Percentiles rank a stretch among this genome's conserved stretches.
phyloP scores from a whole-genome alignment of 108 stramenopile species.

The Tribonema minus region DNA sequence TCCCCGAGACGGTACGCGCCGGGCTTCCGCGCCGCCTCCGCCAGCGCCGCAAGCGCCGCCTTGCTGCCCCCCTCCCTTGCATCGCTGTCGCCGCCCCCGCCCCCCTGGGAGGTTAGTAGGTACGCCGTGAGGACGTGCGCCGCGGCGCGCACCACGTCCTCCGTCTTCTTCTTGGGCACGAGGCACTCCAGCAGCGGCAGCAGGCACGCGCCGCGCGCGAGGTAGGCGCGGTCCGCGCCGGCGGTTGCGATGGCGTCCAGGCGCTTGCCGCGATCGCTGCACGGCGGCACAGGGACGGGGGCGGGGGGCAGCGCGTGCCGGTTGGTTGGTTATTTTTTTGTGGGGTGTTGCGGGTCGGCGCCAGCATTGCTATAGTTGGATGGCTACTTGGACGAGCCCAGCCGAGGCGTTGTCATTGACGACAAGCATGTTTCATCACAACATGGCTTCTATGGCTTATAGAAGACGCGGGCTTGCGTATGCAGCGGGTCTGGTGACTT shows the following conservation, averaged over 20 bases:
- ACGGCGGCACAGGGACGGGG: too few relatives aligned
- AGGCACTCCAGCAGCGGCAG: slow-evolving; percentile 35
- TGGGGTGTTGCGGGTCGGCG: too few relatives aligned
- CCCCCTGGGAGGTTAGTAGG: not conserved
- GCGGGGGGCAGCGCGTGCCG: too few relatives aligned
- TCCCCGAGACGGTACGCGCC: slow-evolving; percentile 19
- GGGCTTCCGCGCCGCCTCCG: slow-evolving; percentile 16
- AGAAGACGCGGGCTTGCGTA: too few relatives aligned
- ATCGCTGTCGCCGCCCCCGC: not conserved
- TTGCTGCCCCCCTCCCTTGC: not conserved
- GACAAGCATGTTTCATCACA: too few relatives aligned
- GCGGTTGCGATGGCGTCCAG: slow-evolving; percentile 18
- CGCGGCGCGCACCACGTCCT: slow-evolving; percentile 12
- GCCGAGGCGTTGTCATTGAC: too few relatives aligned
- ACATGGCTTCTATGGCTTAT: too few relatives aligned
- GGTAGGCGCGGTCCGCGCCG: slow-evolving; percentile 21
- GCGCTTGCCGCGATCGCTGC: slow-evolving; percentile 21
- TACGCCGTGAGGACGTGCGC: not conserved
- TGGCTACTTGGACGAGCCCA: too few relatives aligned
- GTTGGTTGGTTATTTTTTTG: too few relatives aligned
- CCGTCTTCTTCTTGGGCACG: slow-evolving; percentile 42
- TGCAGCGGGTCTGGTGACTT: too few relatives aligned
- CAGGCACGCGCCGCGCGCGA: slow-evolving; percentile 28
- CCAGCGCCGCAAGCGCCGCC: not conserved
- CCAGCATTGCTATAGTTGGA: too few relatives aligned